These are phyloP conservation scores for Trichoderma hamatum DNA, from an alignment of 2,329 filamentous ascomycete genomes.

Conservation along the genomic window DNA sequence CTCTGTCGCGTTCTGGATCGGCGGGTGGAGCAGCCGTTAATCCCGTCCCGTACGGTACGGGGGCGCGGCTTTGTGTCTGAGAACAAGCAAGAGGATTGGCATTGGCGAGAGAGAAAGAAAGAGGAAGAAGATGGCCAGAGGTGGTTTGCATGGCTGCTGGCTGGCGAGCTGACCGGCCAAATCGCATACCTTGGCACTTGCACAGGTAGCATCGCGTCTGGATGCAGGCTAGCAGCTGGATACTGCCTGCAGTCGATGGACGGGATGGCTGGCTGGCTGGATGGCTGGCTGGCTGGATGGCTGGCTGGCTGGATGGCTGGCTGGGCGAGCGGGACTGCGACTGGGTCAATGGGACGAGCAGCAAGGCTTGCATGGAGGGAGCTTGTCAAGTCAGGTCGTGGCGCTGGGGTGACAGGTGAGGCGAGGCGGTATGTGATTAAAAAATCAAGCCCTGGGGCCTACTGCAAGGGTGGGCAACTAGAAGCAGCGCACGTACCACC, in stretches of 20 bases:
- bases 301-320: neutral
- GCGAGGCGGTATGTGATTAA: constrained; percentile 24
- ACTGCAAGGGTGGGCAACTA: neutral
- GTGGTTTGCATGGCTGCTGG: neutral
- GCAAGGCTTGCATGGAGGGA: constrained; percentile 19
- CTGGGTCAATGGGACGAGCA: constrained; percentile 4
- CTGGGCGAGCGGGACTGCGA: constrained; percentile 9
- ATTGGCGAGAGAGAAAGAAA: neutral
- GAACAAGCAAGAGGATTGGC: neutral
- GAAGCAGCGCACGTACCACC: constrained; percentile 15
- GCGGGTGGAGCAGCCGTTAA: neutral
- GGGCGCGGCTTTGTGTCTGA: neutral
- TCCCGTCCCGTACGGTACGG: neutral
- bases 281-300: constrained; percentile 8
- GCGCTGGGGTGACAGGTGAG: constrained; percentile 24
- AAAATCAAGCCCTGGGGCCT: constrained; percentile 10
- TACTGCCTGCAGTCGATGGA: neutral
- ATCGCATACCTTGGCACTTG: neutral
- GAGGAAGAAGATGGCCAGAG: neutral
- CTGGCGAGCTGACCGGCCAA: constrained; percentile 1
- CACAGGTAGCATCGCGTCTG: neutral
- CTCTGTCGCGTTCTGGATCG: neutral
- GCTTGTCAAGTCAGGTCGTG: constrained; percentile 19
- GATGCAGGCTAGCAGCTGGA: neutral
- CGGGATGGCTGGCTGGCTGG: constrained; percentile 1